Conservation (phyloP, 176 grass and related monocot genomes). For the Zoysia pacifica region DNA sequence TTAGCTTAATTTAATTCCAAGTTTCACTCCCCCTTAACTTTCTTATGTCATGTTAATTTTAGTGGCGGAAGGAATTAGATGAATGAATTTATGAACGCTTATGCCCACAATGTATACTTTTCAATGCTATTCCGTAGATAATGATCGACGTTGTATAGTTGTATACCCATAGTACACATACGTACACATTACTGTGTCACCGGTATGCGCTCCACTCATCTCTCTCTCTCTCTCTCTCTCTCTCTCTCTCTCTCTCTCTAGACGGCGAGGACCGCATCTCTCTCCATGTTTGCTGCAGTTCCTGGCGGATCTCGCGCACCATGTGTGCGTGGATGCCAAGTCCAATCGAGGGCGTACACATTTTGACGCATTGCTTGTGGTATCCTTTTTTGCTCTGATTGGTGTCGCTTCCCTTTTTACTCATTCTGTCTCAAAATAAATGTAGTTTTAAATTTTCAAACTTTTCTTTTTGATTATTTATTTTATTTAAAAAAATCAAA, state of each 20-base stretch:
- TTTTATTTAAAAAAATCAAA: too few relatives aligned
- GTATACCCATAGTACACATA: not conserved
- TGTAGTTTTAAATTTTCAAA: too few relatives aligned
- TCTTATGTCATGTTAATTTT: constrained; percentile 12
- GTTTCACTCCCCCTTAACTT: constrained; percentile 21
- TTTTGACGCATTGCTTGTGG: constrained; percentile 1
- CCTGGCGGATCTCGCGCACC: constrained; percentile 1
- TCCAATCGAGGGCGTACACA: constrained; percentile 15
- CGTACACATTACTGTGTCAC: constrained; percentile 2
- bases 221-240: too few relatives aligned
- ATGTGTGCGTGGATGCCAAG: constrained; percentile 10
- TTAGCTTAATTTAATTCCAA: constrained; percentile 9
- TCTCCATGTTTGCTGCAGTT: not conserved
- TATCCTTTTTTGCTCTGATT: constrained; percentile 33
- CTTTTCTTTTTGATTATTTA: too few relatives aligned
- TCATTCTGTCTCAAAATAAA: not conserved
- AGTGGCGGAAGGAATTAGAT: not conserved
- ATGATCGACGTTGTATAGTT: not conserved
- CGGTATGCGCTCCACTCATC: too few relatives aligned
- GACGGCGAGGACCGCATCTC: not conserved
- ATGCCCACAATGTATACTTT: not conserved
- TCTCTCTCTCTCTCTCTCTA: too few relatives aligned
- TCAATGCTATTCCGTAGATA: constrained; percentile 1
- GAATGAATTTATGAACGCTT: constrained; percentile 22
- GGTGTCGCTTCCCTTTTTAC: constrained; percentile 28